Conservation (phyloP, 129 eudicot species). For the Flaveria ramosissima region DNA sequence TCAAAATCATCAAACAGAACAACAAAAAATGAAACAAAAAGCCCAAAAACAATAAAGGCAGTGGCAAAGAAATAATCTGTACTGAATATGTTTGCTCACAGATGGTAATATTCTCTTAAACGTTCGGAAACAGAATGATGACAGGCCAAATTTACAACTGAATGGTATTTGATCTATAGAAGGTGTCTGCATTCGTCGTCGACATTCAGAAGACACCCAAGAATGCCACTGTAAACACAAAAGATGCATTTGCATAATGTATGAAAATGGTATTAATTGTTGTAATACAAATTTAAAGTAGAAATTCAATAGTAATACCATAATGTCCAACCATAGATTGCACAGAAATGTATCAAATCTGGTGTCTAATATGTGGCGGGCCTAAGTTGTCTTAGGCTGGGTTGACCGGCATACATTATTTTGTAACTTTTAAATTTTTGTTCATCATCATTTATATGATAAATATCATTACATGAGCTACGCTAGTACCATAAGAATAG, state of each 20-base stretch:
- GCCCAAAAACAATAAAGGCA: not conserved
- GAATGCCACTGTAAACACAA: conserved; percentile 3
- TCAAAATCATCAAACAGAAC: conserved; percentile 6
- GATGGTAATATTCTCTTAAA: conserved; percentile 7
- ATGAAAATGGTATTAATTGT: conserved; percentile 9
- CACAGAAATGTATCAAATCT: not conserved
- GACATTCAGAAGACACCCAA: conserved; percentile 13
- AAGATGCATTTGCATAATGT: conserved; percentile 12
- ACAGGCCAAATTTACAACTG: conserved; percentile 21
- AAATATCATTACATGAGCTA: not conserved
- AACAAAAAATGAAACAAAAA: not conserved
- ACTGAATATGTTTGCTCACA: conserved; percentile 26
- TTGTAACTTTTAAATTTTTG: not conserved
- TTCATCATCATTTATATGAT: not conserved
- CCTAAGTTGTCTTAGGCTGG: not conserved
- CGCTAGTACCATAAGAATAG: no score
- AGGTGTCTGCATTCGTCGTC: conserved; percentile 22
- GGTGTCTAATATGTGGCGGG: not conserved
- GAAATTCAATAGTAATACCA: conserved; percentile 1
- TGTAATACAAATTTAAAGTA: not conserved
- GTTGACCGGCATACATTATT: not conserved
- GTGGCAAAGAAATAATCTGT: conserved; percentile 16
- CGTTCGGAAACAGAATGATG: conserved; percentile 18
- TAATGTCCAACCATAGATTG: conserved; percentile 6
- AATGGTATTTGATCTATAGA: conserved; percentile 18